Base-by-base conservation (phyloP, 305 asterid species). In the Ajuga reptans region DNA sequence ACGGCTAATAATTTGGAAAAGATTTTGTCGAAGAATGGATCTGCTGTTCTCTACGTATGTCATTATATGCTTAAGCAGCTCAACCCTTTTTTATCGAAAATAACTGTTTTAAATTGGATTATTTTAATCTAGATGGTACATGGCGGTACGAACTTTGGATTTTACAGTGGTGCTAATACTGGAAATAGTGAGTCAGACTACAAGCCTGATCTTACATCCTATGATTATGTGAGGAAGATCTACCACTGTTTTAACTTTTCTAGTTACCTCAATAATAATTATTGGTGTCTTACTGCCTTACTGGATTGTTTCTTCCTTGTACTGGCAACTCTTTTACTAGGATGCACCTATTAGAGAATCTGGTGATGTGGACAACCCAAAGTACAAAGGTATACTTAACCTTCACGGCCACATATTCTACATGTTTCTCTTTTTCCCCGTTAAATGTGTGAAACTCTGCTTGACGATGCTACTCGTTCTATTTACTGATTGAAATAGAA, bases 261-360 rank as follows among this genome's bases (percentile, higher is more conserved):
- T 66, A 14, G 34, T 39, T 12, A 66, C 62, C 56, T 72, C 66
- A 68, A 75, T 67, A 55, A 21, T 14, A 58, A 29, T 74, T 51
- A 69, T 71, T 75, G 4, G 5, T 50, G 68, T 69, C 56, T 75
- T 78, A 53, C 61, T 50, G 68, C 66, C 56, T 75, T 78, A 53
- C 61, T 65, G 39, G 45, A 59, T 47, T 68, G 64, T 51, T 59
- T 51, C 78, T 74, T 75, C 69, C 71, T 68, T 69, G 69, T 74
- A 68, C 43, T 67, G 68, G 29, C 31, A 50, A 75, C 12, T 60
- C 10, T 69, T 73, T 58, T 39, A 62, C 67, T 77, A 92, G 98
- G 98, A 90, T 83, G 96, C 98, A 70, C 98, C 98, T 61, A 87
- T 92, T 73, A 79, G 86, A 70, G 97, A 92, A 84, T 88, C 96